Percentiles rank a stretch among this genome's conserved stretches.
Evolutionary conservation across 306 rosid genomes (phyloP).

Genomic region (Lathyrus sativus): DNA sequence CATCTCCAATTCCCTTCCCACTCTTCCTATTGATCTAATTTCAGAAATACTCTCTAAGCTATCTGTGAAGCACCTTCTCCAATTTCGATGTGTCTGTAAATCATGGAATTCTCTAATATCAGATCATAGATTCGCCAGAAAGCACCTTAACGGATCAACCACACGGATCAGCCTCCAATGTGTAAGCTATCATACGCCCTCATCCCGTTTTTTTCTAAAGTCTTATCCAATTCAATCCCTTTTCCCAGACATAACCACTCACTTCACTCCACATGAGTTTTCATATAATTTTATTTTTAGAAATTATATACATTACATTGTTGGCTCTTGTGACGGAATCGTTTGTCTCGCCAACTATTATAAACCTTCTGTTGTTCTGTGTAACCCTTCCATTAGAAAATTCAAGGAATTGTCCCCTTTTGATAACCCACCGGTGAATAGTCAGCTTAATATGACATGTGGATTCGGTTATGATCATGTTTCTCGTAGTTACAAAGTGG

Average conservation of each 20-base stretch:
- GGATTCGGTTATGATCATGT: not conserved
- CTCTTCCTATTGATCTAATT: conserved; percentile 37
- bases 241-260: not conserved
- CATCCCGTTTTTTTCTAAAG: not conserved
- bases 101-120: conserved; percentile 42
- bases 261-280: not conserved
- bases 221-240: not conserved
- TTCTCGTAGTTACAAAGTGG: not conserved
- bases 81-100: conserved; percentile 36
- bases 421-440: too few species aligned
- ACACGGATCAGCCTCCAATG: not conserved
- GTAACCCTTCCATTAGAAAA: too few species aligned
- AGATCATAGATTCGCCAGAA: conserved; percentile 36
- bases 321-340: not conserved
- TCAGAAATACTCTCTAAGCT: conserved; percentile 35
- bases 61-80: conserved; percentile 33
- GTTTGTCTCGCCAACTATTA: too few species aligned
- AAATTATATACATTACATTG: not conserved
- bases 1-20: not conserved
- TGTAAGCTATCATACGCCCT: not conserved
- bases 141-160: conserved; percentile 24
- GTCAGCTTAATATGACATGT: not conserved
- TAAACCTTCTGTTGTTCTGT: too few species aligned
- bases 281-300: not conserved
- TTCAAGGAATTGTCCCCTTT: not conserved